phyloP scores from a whole-genome alignment of 257 asterid species.

The Voacanga thouarsii region DNA sequence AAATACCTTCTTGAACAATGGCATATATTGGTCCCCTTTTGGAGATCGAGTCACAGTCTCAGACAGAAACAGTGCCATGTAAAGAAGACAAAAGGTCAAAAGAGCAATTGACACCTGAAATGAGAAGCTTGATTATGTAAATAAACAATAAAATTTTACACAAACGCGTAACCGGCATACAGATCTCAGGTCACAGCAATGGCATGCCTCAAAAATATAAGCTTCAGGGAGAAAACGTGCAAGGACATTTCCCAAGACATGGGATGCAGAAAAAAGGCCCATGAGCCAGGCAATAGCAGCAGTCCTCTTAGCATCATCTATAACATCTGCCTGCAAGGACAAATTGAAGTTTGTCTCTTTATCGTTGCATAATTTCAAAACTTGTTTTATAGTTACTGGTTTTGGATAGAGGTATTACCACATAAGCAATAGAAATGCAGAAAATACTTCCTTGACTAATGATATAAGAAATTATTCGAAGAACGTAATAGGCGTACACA shows the following conservation, averaged over 20 bases:
- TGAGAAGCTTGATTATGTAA: slow-evolving; percentile 10
- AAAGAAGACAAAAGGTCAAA: slow-evolving; percentile 55
- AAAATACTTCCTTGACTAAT: slow-evolving; percentile 94
- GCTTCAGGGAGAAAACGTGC: slow-evolving; percentile 84
- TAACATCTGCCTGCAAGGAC: slow-evolving; percentile 71
- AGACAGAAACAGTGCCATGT: slow-evolving; percentile 57
- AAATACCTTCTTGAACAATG: slow-evolving; percentile 43
- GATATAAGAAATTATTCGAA: slow-evolving; percentile 67
- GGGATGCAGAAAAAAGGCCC: slow-evolving; percentile 88
- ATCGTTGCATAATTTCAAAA: neutral
- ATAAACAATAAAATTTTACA: neutral
- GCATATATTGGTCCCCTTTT: slow-evolving; percentile 26
- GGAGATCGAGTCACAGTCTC: slow-evolving; percentile 61
- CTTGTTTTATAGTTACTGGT: neutral
- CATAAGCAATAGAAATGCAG: slow-evolving; percentile 86
- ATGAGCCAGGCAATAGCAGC: slow-evolving; percentile 88
- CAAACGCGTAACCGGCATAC: slow-evolving; percentile 2
- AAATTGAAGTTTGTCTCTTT: slow-evolving; percentile 1
- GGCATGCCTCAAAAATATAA: slow-evolving; percentile 64
- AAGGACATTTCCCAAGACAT: slow-evolving; percentile 68
- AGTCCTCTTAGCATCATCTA: slow-evolving; percentile 57
- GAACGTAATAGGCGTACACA: slow-evolving; percentile 71
- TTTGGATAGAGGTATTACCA: slow-evolving; percentile 47
- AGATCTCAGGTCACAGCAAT: slow-evolving; percentile 4
- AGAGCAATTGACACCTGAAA: slow-evolving; percentile 81